These are phyloP conservation scores for Xylaria telfairii DNA, from an alignment of 495 filamentous ascomycete genomes.

Conservation along the genomic window DNA sequence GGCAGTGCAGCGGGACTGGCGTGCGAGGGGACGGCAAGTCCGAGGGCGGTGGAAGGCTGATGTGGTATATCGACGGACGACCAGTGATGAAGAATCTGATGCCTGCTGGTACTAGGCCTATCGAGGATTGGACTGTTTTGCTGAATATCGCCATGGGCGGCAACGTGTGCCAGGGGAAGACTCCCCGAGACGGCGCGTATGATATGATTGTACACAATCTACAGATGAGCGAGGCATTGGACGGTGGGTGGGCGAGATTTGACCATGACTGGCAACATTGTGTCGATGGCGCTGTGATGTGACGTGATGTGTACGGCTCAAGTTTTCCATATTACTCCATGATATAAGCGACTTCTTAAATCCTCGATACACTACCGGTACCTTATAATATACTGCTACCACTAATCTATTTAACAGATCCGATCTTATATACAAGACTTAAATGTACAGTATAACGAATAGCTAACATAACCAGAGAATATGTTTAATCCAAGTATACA, in stretches of 20 bases:
- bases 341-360: neutral
- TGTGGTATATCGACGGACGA: slow-evolving; percentile 54
- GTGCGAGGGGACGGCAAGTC: slow-evolving; percentile 25
- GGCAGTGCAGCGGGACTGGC: slow-evolving; percentile 40
- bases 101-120: slow-evolving; percentile 46
- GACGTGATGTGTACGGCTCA: slow-evolving; percentile 13
- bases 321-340: neutral
- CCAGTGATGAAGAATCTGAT: slow-evolving; percentile 50
- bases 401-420: too few relatives aligned
- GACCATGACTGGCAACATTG: slow-evolving; percentile 43
- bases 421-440: too few relatives aligned
- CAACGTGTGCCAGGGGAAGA: slow-evolving; percentile 48
- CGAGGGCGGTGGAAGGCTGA: slow-evolving; percentile 33
- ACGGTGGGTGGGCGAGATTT: slow-evolving; percentile 49
- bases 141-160: slow-evolving; percentile 56
- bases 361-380: neutral
- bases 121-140: slow-evolving; percentile 48
- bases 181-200: slow-evolving; percentile 47
- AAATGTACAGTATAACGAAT: too few relatives aligned
- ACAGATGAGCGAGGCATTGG: slow-evolving; percentile 43
- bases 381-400: too few relatives aligned
- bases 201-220: slow-evolving; percentile 50
- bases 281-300: slow-evolving; percentile 39
- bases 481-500: too few relatives aligned
- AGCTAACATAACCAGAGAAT: too few relatives aligned